Base-by-base conservation (phyloP, 257 asterid genomes). In the Solanum chilense region DNA sequence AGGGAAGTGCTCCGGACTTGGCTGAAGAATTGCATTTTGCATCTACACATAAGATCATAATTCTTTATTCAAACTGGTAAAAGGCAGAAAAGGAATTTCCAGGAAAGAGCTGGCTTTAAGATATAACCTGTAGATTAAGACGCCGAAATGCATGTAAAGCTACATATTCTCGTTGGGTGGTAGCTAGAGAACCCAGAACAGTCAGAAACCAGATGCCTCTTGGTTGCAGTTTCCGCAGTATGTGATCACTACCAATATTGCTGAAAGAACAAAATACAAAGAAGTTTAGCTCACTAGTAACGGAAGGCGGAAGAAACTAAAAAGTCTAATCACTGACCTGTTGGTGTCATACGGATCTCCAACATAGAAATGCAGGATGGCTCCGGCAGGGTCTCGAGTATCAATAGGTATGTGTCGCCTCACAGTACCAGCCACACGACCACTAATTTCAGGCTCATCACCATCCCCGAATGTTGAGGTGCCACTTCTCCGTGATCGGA, bases 11-110 rank as follows among this genome's bases (percentile, higher is more conserved):
- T 97, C 99, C 1, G 98, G 91, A 90, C 98, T 96, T 87, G 99
- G 99, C 90, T 97, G 98, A 87, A 97, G 98, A 90, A 97, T 96
- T 21, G 99, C 99, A 87, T 92, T 95, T 95, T 97, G 99, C 98
- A 97, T 97, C 99, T 97, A 93, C 86, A 92, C 39, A 77, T 42
- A 56, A 68, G 52, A 89, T 44, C 80, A 58, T 20, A 86, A 68
- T 58, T 84, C 73, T 75, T 16, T 39, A 60, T 35, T 58, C 60
- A 89, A 66, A 88, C 41, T 88, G 84, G 45, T 80, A 84, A 85
- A 84, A 52, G 49, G 83, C 75, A 49, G 35, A 47, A 52, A 37
- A 58, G 76, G 62, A 80, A 45, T 25, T 76, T 49, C 68, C 12
- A 20, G 29, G 29, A 71, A 39, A 25, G 85, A 83, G 86, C 47